Base-by-base conservation (phyloP, 495 filamentous ascomycete genomes). In the Saxophila tyrrhenica region DNA sequence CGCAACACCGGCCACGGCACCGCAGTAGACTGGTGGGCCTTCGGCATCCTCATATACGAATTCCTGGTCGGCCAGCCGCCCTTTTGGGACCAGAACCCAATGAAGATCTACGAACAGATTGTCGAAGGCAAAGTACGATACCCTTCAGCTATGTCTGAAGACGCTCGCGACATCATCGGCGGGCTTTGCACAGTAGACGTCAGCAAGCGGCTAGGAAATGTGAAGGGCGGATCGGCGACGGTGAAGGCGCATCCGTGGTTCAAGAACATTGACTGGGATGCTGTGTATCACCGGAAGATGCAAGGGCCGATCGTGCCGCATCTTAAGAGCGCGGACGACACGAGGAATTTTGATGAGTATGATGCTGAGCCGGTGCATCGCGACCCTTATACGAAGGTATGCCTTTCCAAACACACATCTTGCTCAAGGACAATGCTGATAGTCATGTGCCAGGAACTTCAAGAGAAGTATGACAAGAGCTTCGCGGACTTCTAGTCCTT, bases 21-120 rank as follows among this genome's bases (percentile, higher is more conserved):
- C 35, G 91, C 92, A 0, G 92, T 98, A n/a, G 92, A 98, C 69
- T 98, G 92, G 92, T 98, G 92, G 92, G 94, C 92, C 7, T 74
- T 97, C 57, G 92, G 92, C 5, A 94, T 98, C 58, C 69, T 98
- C 48, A 87, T 96, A 51, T 97, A 94, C 67, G 92, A 98, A 65
- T 95, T 98, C 63, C 73, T 96, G 23, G 89, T 92, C 2, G 92
- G 92, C 35, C 94, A 95, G 62, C 92, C 92, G 5, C 92, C 92
- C 1, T 98, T 98, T 69, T 98, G 91, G 86, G 87, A 95, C 65
- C 81, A 87, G 49, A 95, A 92, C 61, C 89, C 90, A 0, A 92
- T 96, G 64, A 89, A 92, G 64, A 95, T 96, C 52, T 97, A 97
- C 71, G 90, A 95, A 70, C 83, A 88, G 64, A 90, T 89, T 57